phyloP scores from a whole-genome alignment of 345 rosid genomes.

The Boechera divaricarpa region DNA sequence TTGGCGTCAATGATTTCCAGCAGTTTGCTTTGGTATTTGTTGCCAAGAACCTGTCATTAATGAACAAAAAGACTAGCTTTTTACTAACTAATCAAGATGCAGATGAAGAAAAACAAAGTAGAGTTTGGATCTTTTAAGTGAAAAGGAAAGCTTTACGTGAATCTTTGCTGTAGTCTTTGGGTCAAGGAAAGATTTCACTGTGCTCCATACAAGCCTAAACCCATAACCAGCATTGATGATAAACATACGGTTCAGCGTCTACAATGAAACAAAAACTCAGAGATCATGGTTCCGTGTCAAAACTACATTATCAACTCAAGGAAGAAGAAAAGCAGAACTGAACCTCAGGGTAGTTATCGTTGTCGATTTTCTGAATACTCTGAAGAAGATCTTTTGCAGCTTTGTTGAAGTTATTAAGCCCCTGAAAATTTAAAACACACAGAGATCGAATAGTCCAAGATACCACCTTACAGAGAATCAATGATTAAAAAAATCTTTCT shows the following conservation, averaged over 20 bases:
- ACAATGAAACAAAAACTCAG: constrained; percentile 30
- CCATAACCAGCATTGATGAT: constrained; percentile 97
- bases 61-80: not conserved
- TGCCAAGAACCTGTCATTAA: constrained; percentile 76
- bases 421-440: constrained; percentile 50
- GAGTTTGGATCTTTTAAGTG: constrained; percentile 4
- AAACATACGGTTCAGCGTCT: constrained; percentile 97
- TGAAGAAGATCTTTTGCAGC: constrained; percentile 79
- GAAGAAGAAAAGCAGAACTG: not conserved
- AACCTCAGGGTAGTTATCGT: constrained; percentile 92
- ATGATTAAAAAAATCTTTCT: not conserved
- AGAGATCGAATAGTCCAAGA: constrained; percentile 18
- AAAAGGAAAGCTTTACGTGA: constrained; percentile 57
- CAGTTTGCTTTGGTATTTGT: constrained; percentile 87
- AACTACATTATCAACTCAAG: constrained; percentile 21
- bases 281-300: constrained; percentile 15
- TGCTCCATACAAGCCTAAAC: constrained; percentile 86
- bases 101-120: not conserved
- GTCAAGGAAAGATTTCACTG: constrained; percentile 83
- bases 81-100: not conserved
- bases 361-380: constrained; percentile 75
- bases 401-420: constrained; percentile 73
- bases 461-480: not conserved
- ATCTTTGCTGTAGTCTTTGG: constrained; percentile 95
- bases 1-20: constrained; percentile 89